Evolutionary conservation across 306 rosid species (phyloP), one percentile per base, ranked within the genome.

Genomic region (Datisca glomerata): DNA sequence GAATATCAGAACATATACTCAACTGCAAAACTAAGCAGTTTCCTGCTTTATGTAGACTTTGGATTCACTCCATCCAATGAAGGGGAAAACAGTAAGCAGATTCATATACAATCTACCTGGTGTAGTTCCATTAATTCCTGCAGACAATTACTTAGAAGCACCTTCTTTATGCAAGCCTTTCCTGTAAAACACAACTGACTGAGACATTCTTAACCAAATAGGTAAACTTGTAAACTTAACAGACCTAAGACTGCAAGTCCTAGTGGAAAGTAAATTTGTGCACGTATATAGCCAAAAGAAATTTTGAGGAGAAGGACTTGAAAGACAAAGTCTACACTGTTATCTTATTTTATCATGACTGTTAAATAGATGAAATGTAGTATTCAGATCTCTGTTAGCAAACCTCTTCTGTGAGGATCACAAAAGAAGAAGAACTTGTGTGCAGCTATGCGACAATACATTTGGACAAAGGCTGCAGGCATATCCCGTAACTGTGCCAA

Each of bases 61-160:
- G n/a, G n/a, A n/a, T n/a, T n/a, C n/a, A n/a, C n/a, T n/a, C n/a
- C n/a, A n/a, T n/a, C n/a, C n/a, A n/a, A n/a, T n/a, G n/a, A n/a
- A n/a, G n/a, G n/a, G n/a, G n/a, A n/a, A n/a, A n/a, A 45, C 16
- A 23, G 47, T 29, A 21, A 21, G 32, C 16, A 14, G 20, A 40
- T 15, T 33, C 7, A 36, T 41, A 24, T 32, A 50, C 7, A 47
- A 56, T 49, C 55, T 70, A 91, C 98, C 98, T 91, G 98, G 60
- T 91, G 98, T 59, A 91, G 96, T 73, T 91, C 98, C 98, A 91
- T 91, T 47, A 91, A 59, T 73, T 91, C 96, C 78, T 91, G 98
- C 55, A 91, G 86, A 60, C 98, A 91, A 62, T 84, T 91, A 58
- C 98, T 91, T 34, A 91, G 80, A 65, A 91, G 54, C 52, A 91